A percentile compares a stretch with the other conserved stretches of the same genome.
Evolutionary conservation across 2,329 filamentous ascomycete genomes (phyloP).

Genomic region (Atkinsonella hypoxylon): DNA sequence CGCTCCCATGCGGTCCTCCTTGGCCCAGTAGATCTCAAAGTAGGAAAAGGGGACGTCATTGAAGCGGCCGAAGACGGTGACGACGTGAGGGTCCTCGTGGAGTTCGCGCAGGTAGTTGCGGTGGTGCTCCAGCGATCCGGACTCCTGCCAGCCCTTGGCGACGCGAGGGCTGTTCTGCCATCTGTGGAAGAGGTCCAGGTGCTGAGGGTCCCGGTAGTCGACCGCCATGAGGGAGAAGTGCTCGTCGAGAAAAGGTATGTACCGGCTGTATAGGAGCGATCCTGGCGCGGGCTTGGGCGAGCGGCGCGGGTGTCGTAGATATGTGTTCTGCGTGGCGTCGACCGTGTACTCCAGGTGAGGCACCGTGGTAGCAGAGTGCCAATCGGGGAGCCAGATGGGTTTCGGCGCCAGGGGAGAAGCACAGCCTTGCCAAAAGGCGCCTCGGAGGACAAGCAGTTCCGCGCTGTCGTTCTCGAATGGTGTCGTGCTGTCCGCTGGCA

Average conservation of each 20-base stretch:
- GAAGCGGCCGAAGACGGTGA: constrained; percentile 56
- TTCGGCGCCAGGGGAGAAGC: constrained; percentile 52
- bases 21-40: constrained; percentile 52
- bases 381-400: constrained; percentile 42
- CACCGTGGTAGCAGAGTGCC: constrained; percentile 20
- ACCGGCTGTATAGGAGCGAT: constrained; percentile 60
- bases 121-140: constrained; percentile 58
- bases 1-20: constrained; percentile 44
- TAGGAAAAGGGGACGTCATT: constrained; percentile 61
- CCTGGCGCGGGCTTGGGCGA: constrained; percentile 56
- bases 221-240: constrained; percentile 61
- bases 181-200: constrained; percentile 56
- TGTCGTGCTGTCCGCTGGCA: constrained; percentile 20
- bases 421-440: constrained; percentile 55
- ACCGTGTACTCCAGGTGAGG: constrained; percentile 25
- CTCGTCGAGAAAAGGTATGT: constrained; percentile 60
- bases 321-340: constrained; percentile 18
- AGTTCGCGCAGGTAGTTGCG: constrained; percentile 29
- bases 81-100: constrained; percentile 56
- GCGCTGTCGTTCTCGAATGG: constrained; percentile 15
- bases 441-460: constrained; percentile 30
- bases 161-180: constrained; percentile 77
- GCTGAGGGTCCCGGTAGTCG: constrained; percentile 47
- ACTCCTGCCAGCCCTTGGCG: constrained; percentile 65
- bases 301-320: constrained; percentile 51